Percentiles rank a stretch among this genome's conserved stretches.
phyloP scores from a whole-genome alignment of 306 rosid species.

The Casuarina cunninghamiana region DNA sequence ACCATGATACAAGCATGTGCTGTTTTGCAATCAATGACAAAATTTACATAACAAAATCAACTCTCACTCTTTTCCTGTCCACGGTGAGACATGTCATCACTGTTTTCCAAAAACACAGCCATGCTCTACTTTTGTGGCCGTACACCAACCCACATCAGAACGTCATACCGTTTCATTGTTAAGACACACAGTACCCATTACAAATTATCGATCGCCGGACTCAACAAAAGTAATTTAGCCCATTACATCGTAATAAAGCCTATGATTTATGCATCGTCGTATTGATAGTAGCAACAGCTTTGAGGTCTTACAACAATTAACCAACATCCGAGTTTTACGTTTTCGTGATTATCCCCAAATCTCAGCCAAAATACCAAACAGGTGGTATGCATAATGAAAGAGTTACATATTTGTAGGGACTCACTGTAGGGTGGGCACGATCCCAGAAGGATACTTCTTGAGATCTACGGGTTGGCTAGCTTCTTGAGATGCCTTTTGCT shows the following conservation, averaged over 20 bases:
- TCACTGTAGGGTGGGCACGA: constrained; percentile 96
- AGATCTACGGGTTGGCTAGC: constrained; percentile 85
- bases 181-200: background rate
- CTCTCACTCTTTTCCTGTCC: no score
- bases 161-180: background rate
- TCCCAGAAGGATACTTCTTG: constrained; percentile 89
- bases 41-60: no score
- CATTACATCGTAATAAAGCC: background rate
- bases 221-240: background rate
- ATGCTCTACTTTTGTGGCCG: background rate
- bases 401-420: no score
- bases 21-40: no score
- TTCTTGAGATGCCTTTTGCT: no score
- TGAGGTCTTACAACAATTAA: background rate
- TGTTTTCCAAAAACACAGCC: background rate
- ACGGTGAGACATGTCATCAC: no score
- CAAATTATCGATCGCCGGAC: background rate
- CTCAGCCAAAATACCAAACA: background rate
- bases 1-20: no score
- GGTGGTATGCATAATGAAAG: no score
- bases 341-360: background rate
- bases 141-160: background rate
- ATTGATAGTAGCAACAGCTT: constrained; percentile 1
- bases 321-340: constrained; percentile 3
- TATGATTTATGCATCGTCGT: background rate